Percentiles rank a stretch among this genome's conserved stretches.
Conservation (phyloP, 2,329 filamentous ascomycete genomes). For the Paraconiothyrium sp. region DNA sequence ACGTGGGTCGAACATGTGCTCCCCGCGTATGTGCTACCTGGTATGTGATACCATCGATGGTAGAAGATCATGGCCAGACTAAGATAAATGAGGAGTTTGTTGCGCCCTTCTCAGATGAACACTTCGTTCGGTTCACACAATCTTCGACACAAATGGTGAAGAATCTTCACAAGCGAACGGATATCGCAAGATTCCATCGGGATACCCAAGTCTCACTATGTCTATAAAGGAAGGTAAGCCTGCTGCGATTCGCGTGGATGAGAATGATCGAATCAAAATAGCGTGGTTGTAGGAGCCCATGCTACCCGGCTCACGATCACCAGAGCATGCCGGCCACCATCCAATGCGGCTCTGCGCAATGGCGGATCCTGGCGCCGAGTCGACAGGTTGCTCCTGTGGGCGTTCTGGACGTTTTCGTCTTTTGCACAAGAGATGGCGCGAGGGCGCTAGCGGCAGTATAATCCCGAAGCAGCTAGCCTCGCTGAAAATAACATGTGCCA, state of each 20-base stretch:
- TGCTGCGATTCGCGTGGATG: neutral
- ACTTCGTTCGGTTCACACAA: neutral
- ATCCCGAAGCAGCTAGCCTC: conserved; percentile 1
- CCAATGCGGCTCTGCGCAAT: conserved; percentile 9
- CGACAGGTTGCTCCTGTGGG: neutral
- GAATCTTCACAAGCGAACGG: neutral
- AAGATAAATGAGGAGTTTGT: too few relatives aligned
- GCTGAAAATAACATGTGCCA: neutral
- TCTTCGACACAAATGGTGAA: neutral
- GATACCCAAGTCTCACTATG: neutral
- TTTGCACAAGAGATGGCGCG: neutral
- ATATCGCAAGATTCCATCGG: neutral
- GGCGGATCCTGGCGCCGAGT: neutral
- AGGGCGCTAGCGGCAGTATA: conserved; percentile 4
- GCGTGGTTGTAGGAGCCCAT: neutral
- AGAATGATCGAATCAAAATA: neutral
- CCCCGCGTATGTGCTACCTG: neutral
- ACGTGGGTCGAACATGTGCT: neutral
- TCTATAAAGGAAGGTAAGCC: neutral
- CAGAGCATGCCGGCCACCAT: neutral
- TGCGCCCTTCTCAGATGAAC: neutral
- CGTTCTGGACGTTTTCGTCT: neutral
- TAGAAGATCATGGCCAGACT: neutral
- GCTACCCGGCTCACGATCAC: neutral
- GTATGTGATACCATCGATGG: neutral